Evolutionary conservation across 345 rosid species (phyloP).

Genomic region (Populus simonii): DNA sequence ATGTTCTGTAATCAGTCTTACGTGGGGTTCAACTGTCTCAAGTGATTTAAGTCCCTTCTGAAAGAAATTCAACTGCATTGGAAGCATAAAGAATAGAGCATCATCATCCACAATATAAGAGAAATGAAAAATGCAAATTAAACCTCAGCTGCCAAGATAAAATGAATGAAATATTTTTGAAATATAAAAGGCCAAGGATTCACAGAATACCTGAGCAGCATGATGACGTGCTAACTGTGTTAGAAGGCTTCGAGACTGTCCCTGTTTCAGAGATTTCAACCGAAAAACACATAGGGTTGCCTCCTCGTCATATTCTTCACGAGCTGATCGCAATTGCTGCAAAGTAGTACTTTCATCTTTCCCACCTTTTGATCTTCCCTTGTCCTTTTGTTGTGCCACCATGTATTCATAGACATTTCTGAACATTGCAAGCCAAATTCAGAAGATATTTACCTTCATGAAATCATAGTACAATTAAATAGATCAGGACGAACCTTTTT

Average conservation of each 20-base stretch:
- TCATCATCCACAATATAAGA: constrained; percentile 6
- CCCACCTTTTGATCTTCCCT: constrained; percentile 69
- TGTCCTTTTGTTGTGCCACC: constrained; percentile 74
- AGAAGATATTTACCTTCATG: constrained; percentile 20
- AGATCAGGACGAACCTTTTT: constrained; percentile 59
- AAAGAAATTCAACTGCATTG: constrained; percentile 76
- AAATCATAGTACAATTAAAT: constrained; percentile 8
- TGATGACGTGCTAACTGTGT: constrained; percentile 95
- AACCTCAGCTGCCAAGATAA: not conserved
- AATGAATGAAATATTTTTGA: not conserved
- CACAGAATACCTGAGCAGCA: constrained; percentile 80
- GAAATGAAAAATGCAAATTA: not conserved
- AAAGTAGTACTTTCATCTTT: constrained; percentile 56
- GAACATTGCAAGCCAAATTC: constrained; percentile 31
- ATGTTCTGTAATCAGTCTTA: constrained; percentile 59
- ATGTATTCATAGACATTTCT: constrained; percentile 73
- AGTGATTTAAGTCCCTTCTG: constrained; percentile 77
- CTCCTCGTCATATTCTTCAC: constrained; percentile 68
- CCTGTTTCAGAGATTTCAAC: constrained; percentile 88
- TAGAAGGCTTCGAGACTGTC: constrained; percentile 85
- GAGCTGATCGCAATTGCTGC: constrained; percentile 70
- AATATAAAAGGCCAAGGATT: not conserved
- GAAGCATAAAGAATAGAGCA: constrained; percentile 15
- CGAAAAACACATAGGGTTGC: constrained; percentile 85
- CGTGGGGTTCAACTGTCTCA: constrained; percentile 67